Percentiles rank a stretch among this genome's conserved stretches.
Evolutionary conservation across 164 flowering plant genomes (phyloP).

Genomic region (Macadamia integrifolia): DNA sequence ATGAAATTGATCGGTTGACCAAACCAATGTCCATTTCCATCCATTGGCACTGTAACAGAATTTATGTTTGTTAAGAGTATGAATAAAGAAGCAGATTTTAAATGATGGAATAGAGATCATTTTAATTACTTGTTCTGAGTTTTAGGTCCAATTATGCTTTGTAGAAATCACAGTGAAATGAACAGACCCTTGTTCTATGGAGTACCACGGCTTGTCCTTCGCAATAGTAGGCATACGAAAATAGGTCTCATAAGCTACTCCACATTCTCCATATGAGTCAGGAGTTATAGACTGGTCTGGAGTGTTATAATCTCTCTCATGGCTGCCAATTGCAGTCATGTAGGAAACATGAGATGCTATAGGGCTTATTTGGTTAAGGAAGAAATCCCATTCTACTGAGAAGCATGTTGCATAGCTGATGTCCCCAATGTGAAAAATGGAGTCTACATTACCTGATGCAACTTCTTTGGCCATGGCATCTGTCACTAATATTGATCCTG

Average conservation of each 20-base stretch:
- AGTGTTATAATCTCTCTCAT: slow-evolving; percentile 66
- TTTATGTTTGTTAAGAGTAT: neutral
- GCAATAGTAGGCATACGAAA: slow-evolving; percentile 74
- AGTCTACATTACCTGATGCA: slow-evolving; percentile 46
- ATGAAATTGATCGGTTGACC: slow-evolving; percentile 42
- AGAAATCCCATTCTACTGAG: too few relatives aligned
- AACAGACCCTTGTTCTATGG: too few relatives aligned
- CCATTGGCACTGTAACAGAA: slow-evolving; percentile 54
- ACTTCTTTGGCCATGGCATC: slow-evolving; percentile 62
- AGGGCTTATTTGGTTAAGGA: too few relatives aligned
- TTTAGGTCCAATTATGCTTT: slow-evolving; percentile 26
- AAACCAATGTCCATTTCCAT: slow-evolving; percentile 24
- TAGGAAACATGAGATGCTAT: too few relatives aligned
- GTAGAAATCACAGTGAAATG: too few relatives aligned
- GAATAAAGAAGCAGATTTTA: neutral
- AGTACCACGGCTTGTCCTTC: slow-evolving; percentile 3
- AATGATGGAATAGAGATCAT: neutral
- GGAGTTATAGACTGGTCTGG: slow-evolving; percentile 57
- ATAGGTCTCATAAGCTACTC: slow-evolving; percentile 80
- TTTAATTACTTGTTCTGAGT: slow-evolving; percentile 63
- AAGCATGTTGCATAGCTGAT: too few relatives aligned
- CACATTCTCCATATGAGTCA: slow-evolving; percentile 37
- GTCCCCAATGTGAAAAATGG: slow-evolving; percentile 4
- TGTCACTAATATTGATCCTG: slow-evolving; percentile 67
- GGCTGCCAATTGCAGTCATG: slow-evolving; percentile 27